phyloP scores from a whole-genome alignment of 768 basidiomycete genomes.

The Dacryopinax primogenitus region DNA sequence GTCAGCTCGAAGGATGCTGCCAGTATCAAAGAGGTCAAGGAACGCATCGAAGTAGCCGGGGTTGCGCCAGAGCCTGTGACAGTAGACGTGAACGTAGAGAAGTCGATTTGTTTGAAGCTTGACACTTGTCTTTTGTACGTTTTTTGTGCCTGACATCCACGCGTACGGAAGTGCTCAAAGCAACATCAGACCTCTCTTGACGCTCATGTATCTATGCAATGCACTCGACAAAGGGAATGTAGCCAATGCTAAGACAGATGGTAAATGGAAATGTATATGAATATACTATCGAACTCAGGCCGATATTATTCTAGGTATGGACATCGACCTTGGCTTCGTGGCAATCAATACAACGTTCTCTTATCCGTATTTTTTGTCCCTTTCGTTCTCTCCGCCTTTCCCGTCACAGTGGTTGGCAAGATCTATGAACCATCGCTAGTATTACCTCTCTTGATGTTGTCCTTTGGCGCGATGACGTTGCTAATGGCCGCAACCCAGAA shows the following conservation, averaged over 20 bases:
- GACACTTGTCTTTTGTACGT: neutral
- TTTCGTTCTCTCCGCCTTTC: constrained; percentile 35
- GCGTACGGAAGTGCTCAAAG: no score
- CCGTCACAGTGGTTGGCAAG: constrained; percentile 40
- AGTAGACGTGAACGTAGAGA: neutral
- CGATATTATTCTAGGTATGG: constrained; percentile 25
- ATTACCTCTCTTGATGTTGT: constrained; percentile 39
- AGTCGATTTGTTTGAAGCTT: neutral
- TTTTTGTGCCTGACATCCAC: neutral
- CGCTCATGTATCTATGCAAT: constrained; percentile 22
- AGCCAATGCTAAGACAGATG: constrained; percentile 41
- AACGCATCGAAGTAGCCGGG: neutral
- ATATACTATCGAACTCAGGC: neutral
- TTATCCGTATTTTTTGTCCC: constrained; percentile 20
- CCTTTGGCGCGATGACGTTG: constrained; percentile 37
- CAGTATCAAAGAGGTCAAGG: neutral
- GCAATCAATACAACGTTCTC: constrained; percentile 41
- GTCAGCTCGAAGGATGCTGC: neutral
- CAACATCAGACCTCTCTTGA: neutral
- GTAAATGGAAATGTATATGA: constrained; percentile 11
- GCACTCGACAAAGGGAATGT: constrained; percentile 40
- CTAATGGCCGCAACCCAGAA: constrained; percentile 36
- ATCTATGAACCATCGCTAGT: constrained; percentile 37
- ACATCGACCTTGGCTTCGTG: constrained; percentile 29
- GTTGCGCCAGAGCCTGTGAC: neutral